Conservation (phyloP, 163 green algal genomes). For the Chlorella variabilis region DNA sequence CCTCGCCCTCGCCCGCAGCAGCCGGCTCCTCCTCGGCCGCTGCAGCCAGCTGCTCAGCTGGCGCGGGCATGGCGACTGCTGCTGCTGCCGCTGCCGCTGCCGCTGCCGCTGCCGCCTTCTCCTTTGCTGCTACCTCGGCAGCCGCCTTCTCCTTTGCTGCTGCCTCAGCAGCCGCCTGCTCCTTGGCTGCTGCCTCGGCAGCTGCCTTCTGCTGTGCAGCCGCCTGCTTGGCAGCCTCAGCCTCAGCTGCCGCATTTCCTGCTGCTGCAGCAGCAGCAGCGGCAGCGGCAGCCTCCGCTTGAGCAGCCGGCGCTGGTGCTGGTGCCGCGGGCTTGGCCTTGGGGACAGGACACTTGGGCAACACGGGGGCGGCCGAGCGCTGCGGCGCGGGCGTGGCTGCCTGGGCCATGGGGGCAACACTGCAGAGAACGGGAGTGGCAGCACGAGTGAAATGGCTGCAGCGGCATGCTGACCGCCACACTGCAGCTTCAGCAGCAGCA, state of each 20-base stretch:
- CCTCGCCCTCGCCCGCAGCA: neutral
- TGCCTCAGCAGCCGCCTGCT: constrained; percentile 4
- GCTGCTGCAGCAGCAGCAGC: neutral
- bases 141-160: constrained; percentile 11
- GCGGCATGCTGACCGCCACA: no score
- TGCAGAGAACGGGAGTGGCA: no score
- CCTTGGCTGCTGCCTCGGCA: neutral
- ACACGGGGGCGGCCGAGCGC: neutral
- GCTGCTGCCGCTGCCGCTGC: constrained; percentile 1
- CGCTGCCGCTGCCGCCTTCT: constrained; percentile 5
- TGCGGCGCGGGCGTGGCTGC: neutral
- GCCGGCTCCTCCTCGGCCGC: neutral
- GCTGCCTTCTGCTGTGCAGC: neutral
- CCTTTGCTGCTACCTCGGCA: constrained; percentile 3
- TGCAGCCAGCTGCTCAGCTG: neutral
- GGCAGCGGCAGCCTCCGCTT: neutral
- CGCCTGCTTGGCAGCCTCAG: neutral
- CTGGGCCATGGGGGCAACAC: neutral
- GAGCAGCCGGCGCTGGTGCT: neutral
- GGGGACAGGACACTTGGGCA: neutral
- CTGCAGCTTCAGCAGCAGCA: no score
- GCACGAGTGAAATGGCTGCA: no score
- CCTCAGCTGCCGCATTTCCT: neutral
- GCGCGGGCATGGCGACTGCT: neutral
- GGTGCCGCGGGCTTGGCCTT: neutral